A percentile compares a stretch with the other conserved stretches of the same genome.
Conservation (phyloP, 2,329 filamentous ascomycete species). For the Xylogone sp. region DNA sequence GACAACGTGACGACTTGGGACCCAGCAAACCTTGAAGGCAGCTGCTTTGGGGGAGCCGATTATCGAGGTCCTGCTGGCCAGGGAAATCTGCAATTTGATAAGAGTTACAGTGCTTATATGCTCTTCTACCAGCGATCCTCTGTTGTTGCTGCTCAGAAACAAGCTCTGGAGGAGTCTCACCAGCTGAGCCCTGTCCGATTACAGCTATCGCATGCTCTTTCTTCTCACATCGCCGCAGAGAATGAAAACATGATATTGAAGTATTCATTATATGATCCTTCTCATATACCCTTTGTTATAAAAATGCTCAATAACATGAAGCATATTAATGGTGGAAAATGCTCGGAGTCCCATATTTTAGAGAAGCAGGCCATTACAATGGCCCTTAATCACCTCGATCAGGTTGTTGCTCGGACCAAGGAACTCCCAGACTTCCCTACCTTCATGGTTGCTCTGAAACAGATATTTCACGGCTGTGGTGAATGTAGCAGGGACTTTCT, state of each 20-base stretch:
- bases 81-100: slow-evolving; percentile 51
- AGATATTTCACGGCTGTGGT: slow-evolving; percentile 45
- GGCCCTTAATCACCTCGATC: slow-evolving; percentile 65
- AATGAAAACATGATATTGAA: slow-evolving; percentile 72
- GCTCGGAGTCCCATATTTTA: slow-evolving; percentile 42
- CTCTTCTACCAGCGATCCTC: slow-evolving; percentile 88
- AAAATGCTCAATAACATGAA: slow-evolving; percentile 57
- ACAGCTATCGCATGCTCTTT: slow-evolving; percentile 39
- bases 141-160: slow-evolving; percentile 52
- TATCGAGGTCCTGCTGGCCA: slow-evolving; percentile 44
- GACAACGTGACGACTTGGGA: slow-evolving; percentile 77
- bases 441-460: slow-evolving; percentile 49
- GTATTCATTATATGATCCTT: slow-evolving; percentile 75
- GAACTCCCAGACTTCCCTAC: slow-evolving; percentile 60
- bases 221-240: slow-evolving; percentile 62
- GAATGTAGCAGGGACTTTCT: slow-evolving; percentile 57
- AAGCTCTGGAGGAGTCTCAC: slow-evolving; percentile 35
- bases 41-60: slow-evolving; percentile 76
- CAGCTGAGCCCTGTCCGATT: slow-evolving; percentile 40
- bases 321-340: slow-evolving; percentile 42
- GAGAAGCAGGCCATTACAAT: slow-evolving; percentile 51
- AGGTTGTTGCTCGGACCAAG: slow-evolving; percentile 69
- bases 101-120: slow-evolving; percentile 91
- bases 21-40: slow-evolving; percentile 64
- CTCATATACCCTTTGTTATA: slow-evolving; percentile 64